Conservation (phyloP, 1,284 basidiomycete genomes). For the Marasmius oreades region DNA sequence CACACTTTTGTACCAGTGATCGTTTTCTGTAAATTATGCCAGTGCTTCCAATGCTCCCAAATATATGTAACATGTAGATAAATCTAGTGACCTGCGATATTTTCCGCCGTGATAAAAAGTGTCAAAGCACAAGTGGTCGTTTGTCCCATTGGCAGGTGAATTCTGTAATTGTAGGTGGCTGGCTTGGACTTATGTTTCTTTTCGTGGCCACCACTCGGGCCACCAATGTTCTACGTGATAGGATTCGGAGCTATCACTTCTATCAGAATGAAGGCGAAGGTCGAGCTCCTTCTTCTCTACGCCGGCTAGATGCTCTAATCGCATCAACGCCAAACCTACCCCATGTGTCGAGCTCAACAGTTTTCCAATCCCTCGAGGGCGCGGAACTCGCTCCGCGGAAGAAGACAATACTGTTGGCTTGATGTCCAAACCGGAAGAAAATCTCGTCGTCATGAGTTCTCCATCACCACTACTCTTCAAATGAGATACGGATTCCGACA, state of each 20-base stretch:
- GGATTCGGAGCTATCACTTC: constrained; percentile 16
- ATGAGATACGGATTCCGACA: neutral
- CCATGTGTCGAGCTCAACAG: constrained; percentile 55
- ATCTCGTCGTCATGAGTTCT: constrained; percentile 3
- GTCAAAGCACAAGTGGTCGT: too few species aligned
- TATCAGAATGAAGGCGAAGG: constrained; percentile 35
- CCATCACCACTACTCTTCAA: neutral
- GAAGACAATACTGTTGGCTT: constrained; percentile 24
- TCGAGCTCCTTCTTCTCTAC: constrained; percentile 36
- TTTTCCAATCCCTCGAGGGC: constrained; percentile 65
- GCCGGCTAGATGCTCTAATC: constrained; percentile 56
- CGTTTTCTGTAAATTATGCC: too few species aligned
- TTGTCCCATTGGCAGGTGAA: too few species aligned
- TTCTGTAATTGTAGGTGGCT: neutral
- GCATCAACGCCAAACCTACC: constrained; percentile 66
- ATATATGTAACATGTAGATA: too few species aligned
- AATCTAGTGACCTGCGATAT: too few species aligned
- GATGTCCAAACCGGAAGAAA: constrained; percentile 35
- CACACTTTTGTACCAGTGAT: too few species aligned
- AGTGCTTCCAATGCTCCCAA: too few species aligned
- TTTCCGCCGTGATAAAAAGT: too few species aligned
- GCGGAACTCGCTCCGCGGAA: constrained; percentile 25
- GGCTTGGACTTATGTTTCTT: neutral
- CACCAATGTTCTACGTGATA: constrained; percentile 55
- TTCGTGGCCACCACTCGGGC: constrained; percentile 72